Evolutionary conservation across 108 stramenopile genomes (phyloP).

Genomic region (Cyclotella baltica): DNA sequence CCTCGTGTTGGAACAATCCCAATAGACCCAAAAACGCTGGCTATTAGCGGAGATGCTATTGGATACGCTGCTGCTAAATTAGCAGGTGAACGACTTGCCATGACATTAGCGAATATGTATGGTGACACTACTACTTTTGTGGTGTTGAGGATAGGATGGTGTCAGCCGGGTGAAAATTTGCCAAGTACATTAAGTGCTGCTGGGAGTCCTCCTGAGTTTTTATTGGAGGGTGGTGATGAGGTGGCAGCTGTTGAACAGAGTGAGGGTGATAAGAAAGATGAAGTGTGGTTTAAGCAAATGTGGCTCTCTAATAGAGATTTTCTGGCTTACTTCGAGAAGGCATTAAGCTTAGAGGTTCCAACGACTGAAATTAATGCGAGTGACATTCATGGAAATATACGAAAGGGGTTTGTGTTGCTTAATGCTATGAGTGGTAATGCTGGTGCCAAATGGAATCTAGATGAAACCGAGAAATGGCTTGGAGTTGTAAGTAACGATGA

Average conservation of each 20-base stretch:
- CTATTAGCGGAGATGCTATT: conserved; percentile 47
- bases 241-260: conserved; percentile 18
- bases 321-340: conserved; percentile 45
- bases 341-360: conserved; percentile 38
- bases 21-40: conserved; percentile 26
- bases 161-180: conserved; percentile 55
- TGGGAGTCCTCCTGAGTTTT: conserved; percentile 51
- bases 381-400: conserved; percentile 35
- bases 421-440: conserved; percentile 40
- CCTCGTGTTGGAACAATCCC: conserved; percentile 49
- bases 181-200: conserved; percentile 43
- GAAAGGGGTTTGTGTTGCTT: conserved; percentile 44
- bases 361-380: conserved; percentile 13
- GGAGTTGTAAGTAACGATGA: conserved; percentile 33
- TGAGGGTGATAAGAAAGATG: conserved; percentile 49
- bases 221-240: conserved; percentile 32
- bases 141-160: conserved; percentile 52
- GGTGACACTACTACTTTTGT: conserved; percentile 40
- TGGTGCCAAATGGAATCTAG: conserved; percentile 46
- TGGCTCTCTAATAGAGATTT: conserved; percentile 61
- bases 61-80: conserved; percentile 61
- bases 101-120: conserved; percentile 38
- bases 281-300: conserved; percentile 58
- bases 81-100: conserved; percentile 53
- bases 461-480: conserved; percentile 35